Percentiles rank a stretch among this genome's conserved stretches.
Evolutionary conservation across 139 green algal species (phyloP).

Genomic region (Chlorella sp.): DNA sequence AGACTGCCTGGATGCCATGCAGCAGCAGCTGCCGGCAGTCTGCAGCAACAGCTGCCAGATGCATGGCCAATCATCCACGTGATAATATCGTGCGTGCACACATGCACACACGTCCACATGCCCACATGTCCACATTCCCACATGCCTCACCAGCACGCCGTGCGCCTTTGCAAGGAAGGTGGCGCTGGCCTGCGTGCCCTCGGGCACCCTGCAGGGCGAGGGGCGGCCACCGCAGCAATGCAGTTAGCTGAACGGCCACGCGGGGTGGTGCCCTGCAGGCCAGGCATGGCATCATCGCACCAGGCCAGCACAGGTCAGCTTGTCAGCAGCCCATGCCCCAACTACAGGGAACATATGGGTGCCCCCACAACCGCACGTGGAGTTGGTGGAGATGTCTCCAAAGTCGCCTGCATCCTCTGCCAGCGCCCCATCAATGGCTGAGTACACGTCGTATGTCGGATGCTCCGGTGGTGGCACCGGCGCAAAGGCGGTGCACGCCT

Average conservation of each 20-base stretch:
- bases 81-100: too few species aligned
- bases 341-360: too few species aligned
- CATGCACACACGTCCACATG: too few species aligned
- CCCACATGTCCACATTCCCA: too few species aligned
- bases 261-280: too few species aligned
- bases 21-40: too few species aligned
- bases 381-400: slow-evolving; percentile 91
- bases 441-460: slow-evolving; percentile 79
- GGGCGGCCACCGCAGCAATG: neutral
- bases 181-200: slow-evolving; percentile 70
- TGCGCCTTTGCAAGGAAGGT: slow-evolving; percentile 94
- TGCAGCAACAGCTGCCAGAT: too few species aligned
- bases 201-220: slow-evolving; percentile 71
- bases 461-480: slow-evolving; percentile 78
- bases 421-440: slow-evolving; percentile 74
- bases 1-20: too few species aligned
- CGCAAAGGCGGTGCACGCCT: slow-evolving; percentile 21
- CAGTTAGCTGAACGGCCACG: neutral
- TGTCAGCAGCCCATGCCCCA: too few species aligned
- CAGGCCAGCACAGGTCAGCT: too few species aligned
- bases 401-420: slow-evolving; percentile 87
- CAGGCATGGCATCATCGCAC: too few species aligned
- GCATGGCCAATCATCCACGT: too few species aligned
- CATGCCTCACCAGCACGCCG: slow-evolving; percentile 76
- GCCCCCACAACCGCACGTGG: slow-evolving; percentile 73